Base-by-base conservation (phyloP, 2,329 filamentous ascomycete species). In the Pseudocercospora fuligena region DNA sequence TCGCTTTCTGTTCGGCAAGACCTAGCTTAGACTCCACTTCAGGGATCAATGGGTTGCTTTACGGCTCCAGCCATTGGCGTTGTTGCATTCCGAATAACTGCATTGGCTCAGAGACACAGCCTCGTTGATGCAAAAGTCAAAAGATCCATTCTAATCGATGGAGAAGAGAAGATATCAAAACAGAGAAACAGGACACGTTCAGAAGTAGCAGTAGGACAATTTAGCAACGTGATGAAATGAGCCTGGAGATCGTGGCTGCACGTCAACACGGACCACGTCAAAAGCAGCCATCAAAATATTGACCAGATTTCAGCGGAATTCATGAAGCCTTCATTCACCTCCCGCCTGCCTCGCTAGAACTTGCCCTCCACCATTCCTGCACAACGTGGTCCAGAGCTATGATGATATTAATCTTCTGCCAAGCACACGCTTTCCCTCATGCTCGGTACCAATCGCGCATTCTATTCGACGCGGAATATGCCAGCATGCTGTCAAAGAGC, bases 401-500 rank as follows among this genome's bases (percentile, higher is more conserved):
- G 23, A 56, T 54, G 21, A n/a, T 29, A n/a, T 31, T 29, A 14
- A 25, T 27, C 25, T 29, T 8, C 23, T 21, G 51, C 51, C 51
- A 54, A 54, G 51, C 21, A 54, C 51, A 27, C 51, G 25, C 25
- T 54, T 12, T 54, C 25, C 21, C 51, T 54, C 51, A n/a, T n/a
- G 23, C 51, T 54, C 51, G 23, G 25, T 27, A 25, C 25, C 51
- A 27, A 25, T 6, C 6, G 49, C 25, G 19, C 49, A 53, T 53
- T 25, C 19, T 25, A 54, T 31, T 25, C 51, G 51, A n/a, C 51
- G 51, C 25, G 25, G 11, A 19, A 16, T 5, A 54, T 31, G 51
- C 12, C 51, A n/a, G 51, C 16, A 31, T n/a, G 51, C 25, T n/a
- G 11, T 56, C 12, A 29, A 8, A 33, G 40, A 27, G 12, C 19